Conservation (phyloP, 768 basidiomycete species). For the Boletus pseudopeckii region DNA sequence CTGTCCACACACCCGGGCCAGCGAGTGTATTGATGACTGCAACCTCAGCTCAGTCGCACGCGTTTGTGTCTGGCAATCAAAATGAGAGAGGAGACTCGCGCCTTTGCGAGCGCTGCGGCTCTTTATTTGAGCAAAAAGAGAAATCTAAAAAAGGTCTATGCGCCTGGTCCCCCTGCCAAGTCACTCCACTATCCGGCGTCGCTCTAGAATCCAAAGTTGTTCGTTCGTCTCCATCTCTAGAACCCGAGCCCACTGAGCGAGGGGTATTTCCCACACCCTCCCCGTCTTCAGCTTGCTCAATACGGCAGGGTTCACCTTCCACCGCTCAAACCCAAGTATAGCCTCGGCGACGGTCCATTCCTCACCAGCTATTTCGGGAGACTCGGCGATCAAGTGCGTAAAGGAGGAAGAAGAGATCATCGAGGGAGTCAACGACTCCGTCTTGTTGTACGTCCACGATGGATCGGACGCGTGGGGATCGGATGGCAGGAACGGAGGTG, state of each 20-base stretch:
- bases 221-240: constrained; percentile 38
- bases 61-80: neutral
- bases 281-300: constrained; percentile 17
- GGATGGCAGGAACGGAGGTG: constrained; percentile 41
- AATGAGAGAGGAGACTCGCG: neutral
- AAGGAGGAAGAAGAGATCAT: constrained; percentile 42
- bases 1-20: no score
- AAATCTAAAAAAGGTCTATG: neutral
- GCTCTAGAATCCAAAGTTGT: constrained; percentile 50
- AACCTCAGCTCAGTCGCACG: neutral
- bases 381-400: constrained; percentile 65
- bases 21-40: no score
- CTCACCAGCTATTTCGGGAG: constrained; percentile 20
- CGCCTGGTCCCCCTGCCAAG: neutral
- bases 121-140: neutral
- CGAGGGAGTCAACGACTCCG: constrained; percentile 55
- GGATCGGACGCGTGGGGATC: constrained; percentile 5
- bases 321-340: constrained; percentile 46
- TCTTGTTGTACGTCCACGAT: constrained; percentile 78
- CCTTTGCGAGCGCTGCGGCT: neutral
- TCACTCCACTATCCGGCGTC: constrained; percentile 9
- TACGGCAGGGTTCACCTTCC: constrained; percentile 26
- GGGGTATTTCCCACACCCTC: constrained; percentile 22
- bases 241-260: constrained; percentile 23
- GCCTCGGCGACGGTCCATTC: constrained; percentile 44